Percentiles rank a stretch among this genome's conserved stretches.
Conservation (phyloP, 2,329 filamentous ascomycete genomes). For the Blastomyces silverae region DNA sequence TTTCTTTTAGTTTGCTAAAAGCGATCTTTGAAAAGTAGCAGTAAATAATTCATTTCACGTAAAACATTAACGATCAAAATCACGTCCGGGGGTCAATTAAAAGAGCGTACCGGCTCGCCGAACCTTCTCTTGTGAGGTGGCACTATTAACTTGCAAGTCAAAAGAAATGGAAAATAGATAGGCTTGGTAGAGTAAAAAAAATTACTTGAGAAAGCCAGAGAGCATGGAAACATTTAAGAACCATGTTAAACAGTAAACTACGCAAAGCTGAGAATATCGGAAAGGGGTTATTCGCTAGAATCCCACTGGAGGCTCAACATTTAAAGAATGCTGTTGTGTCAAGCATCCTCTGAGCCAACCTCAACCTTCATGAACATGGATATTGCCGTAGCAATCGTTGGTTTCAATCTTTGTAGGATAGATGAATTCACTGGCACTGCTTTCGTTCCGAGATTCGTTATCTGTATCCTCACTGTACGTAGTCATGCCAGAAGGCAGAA, state of each 20-base stretch:
- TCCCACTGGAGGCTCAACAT: background rate
- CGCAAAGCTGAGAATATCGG: background rate
- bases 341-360: background rate
- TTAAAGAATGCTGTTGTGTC: background rate
- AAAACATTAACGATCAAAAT: background rate
- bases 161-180: background rate
- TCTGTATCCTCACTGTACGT: slow-evolving; percentile 21
- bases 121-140: background rate
- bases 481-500: slow-evolving; percentile 21
- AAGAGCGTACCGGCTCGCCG: background rate
- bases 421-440: slow-evolving; percentile 17
- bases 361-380: slow-evolving; percentile 4
- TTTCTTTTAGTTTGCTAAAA: no score
- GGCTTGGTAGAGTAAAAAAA: background rate
- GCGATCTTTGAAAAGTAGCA: background rate
- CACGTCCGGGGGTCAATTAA: background rate
- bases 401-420: background rate
- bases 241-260: background rate
- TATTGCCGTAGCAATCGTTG: background rate
- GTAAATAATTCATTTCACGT: background rate
- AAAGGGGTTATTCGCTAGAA: no score
- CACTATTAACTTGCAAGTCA: background rate
- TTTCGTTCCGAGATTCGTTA: slow-evolving; percentile 19
- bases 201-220: background rate
- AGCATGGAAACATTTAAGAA: background rate